Evolutionary conservation across 441 rosid genomes (phyloP), one percentile per base, ranked within the genome.

Genomic region (Croton laevigatus): DNA sequence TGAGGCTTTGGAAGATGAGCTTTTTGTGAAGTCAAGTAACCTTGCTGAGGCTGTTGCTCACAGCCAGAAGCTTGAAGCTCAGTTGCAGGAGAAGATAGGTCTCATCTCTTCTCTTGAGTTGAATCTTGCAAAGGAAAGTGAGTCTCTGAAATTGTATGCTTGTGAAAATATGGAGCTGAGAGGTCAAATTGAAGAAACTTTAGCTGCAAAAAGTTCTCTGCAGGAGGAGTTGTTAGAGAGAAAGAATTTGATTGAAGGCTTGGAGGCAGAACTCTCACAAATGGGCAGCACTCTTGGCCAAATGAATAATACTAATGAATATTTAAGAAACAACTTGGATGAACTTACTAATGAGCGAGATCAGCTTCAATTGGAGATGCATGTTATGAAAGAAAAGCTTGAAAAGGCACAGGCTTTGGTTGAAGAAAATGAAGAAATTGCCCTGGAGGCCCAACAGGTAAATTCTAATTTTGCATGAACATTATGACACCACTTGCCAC

Each of bases 371-470:
- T 55, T 73, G 70, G 91, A 91, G 81, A 78, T 85, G 69, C 83
- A 84, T 72, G 74, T 73, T 80, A 65, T 91, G 87, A 85, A 83
- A 79, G 90, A 88, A 75, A 82, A 85, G 78, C 84, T 87, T 44
- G 82, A 83, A 73, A 86, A 74, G 72, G 75, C 86, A 70, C 72
- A 82, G 72, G 83, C 79, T 66, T 80, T 73, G 76, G 92, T 94
- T 73, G 98, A 88, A 79, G 85, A 86, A 71, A 82, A 62, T 53
- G 97, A 91, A 84, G 86, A 81, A 75, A 81, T 81, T 79, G 88
- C 93, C 69, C 38, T 72, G 66, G 95, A 89, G 81, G 90, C 96
- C 70, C 88, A 83, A 71, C 86, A 85, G 92, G 98, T 92, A 83
- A 71, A 14, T 68, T 70, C 60, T 75, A 57, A 58, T 74, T 48